Evolutionary conservation across 495 filamentous ascomycete genomes (phyloP), one percentile per base, ranked within the genome.

Genomic region (Podospora comata): DNA sequence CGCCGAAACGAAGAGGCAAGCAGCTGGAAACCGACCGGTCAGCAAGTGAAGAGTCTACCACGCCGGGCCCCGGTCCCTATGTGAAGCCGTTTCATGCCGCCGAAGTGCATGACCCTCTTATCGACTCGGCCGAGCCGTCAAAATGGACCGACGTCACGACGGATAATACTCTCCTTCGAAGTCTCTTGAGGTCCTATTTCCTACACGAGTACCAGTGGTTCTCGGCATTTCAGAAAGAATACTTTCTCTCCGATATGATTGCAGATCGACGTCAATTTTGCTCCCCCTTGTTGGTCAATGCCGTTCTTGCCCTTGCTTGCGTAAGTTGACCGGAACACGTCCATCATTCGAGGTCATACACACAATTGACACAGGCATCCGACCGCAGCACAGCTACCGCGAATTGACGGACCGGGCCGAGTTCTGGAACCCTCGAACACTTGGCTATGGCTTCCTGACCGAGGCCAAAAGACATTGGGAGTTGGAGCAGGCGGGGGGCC

Each of bases 391-490:
- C 19, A 39, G 32, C n/a, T 11, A 63, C 48, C 61, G 61, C n/a
- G 27, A n/a, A 5, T n/a, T 63, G 1, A 5, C 61, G n/a, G 32
- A 56, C 57, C 77, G 78, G 11, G 72, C 68, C 27, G 74, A 77
- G 55, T 78, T 73, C 32, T 81, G 79, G 79, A 70, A 77, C 27
- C 76, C 78, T 0, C 68, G 75, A 16, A 74, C 70, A 2, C 70
- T 80, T 5, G 69, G 72, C 2, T 81, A 81, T 57, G 70, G 72
- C 44, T 80, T 81, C 34, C 65, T 77, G 1, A 77, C 77, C 27
- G 79, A 81, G 65, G 76, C 79, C 11, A 79, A 73, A 60, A 74
- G 79, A 32, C 68, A 80, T 0, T 81, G 77, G 72, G 77, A 81
- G 28, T 39, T 78, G 19, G 77, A 81, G 62, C 39, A 66, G 0